Percentiles rank a stretch among this genome's conserved stretches.
Conservation (phyloP, 2,329 filamentous ascomycete species). For the Fusarium nygamai region DNA sequence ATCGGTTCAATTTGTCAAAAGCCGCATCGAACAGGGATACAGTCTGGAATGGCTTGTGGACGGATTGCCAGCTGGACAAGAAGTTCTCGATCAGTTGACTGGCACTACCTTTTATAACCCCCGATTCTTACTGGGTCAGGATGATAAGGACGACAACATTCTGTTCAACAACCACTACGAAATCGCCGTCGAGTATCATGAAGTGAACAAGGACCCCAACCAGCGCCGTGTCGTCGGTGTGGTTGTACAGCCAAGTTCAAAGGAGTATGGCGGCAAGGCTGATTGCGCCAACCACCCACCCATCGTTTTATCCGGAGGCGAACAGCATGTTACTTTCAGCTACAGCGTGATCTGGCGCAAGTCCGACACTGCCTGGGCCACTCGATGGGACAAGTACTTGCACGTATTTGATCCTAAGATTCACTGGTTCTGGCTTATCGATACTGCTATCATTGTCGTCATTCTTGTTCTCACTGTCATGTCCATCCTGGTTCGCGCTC, state of each 20-base stretch:
- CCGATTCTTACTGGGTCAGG: constrained; percentile 81
- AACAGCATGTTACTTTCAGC: constrained; percentile 80
- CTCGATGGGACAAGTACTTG: constrained; percentile 98
- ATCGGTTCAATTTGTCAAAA: constrained; percentile 82
- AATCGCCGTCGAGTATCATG: constrained; percentile 91
- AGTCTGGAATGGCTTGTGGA: constrained; percentile 97
- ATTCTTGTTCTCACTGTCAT: constrained; percentile 91
- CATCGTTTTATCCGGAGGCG: constrained; percentile 69
- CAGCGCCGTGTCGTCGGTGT: constrained; percentile 92
- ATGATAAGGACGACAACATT: constrained; percentile 64
- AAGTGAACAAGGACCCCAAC: constrained; percentile 71
- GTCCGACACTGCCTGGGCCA: constrained; percentile 90
- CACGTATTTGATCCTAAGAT: constrained; percentile 98
- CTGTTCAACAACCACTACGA: constrained; percentile 95
- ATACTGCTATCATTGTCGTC: constrained; percentile 93
- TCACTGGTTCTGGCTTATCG: constrained; percentile 98
- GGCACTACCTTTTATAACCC: constrained; percentile 87
- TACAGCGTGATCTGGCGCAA: constrained; percentile 92
- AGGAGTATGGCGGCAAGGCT: constrained; percentile 64
- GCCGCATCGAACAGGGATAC: constrained; percentile 84
- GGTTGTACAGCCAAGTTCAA: constrained; percentile 83
- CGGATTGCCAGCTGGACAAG: constrained; percentile 88
- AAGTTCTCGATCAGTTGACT: constrained; percentile 79
- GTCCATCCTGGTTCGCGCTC: constrained; percentile 87
- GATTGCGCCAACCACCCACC: constrained; percentile 72